These are phyloP conservation scores for Phytophthora kernoviae DNA, from an alignment of 352 stramenopile species.

Conservation along the genomic window DNA sequence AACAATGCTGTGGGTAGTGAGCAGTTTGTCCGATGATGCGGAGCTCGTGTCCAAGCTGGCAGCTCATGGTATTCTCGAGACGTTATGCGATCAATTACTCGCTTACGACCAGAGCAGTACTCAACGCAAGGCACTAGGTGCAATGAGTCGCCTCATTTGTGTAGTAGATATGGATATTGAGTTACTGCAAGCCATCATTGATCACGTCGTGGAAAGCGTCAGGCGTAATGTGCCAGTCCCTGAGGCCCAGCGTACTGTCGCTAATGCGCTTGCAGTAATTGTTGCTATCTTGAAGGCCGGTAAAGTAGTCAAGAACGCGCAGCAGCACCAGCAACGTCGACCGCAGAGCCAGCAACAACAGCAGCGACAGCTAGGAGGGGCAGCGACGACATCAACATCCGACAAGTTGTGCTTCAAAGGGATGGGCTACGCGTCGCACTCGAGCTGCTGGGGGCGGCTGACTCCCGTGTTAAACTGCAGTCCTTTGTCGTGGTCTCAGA, in stretches of 20 bases:
- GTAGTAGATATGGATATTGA: conserved; percentile 18
- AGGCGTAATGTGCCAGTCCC: conserved; percentile 38
- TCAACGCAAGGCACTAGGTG: conserved; percentile 50
- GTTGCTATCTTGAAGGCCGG: conserved; percentile 41
- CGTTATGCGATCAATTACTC: conserved; percentile 41
- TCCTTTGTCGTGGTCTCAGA: conserved; percentile 45
- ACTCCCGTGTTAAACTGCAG: conserved; percentile 50
- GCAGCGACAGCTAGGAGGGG: conserved; percentile 1
- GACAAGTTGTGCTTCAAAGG: conserved; percentile 38
- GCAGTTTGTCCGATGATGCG: conserved; percentile 62
- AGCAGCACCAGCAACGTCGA: conserved; percentile 25
- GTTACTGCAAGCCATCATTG: conserved; percentile 20
- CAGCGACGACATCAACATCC: conserved; percentile 13
- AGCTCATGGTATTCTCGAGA: conserved; percentile 55
- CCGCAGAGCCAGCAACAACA: conserved; percentile 25
- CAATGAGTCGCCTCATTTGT: conserved; percentile 37
- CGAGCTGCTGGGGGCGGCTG: conserved; percentile 43
- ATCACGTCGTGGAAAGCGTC: conserved; percentile 37
- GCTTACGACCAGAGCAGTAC: conserved; percentile 41
- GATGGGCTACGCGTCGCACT: conserved; percentile 47
- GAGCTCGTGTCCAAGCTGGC: conserved; percentile 71
- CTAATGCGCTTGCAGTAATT: conserved; percentile 52
- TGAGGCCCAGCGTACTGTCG: conserved; percentile 41
- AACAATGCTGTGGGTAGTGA: conserved; percentile 61
- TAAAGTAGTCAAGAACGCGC: conserved; percentile 28